Evolutionary conservation across 768 basidiomycete genomes (phyloP), one percentile per base, ranked within the genome.

Genomic region (Russula sp.): DNA sequence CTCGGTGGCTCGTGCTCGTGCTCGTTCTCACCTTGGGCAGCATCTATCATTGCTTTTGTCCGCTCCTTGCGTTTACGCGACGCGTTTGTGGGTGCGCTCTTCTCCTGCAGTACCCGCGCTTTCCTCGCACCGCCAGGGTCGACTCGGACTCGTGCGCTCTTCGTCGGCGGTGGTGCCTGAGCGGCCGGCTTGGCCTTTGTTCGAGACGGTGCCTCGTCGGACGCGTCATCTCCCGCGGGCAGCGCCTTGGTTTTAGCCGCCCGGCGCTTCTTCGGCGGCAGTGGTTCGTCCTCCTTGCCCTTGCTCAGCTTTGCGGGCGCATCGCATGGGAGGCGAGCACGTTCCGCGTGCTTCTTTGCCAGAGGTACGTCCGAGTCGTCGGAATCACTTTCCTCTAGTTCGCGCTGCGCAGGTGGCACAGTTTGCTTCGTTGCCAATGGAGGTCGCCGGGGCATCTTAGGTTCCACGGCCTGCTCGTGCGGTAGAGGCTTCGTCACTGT

Each of bases 321-420:
- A 10, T 31, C 35, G 10, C 40, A 34, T 9, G 22, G 34, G 2
- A 31, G 0, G 39, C 39, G 16, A 9, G 9, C 22, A 39, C 18
- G 42, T 53, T 53, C 48, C n/a, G n/a, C 45, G 7, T 7, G n/a
- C 37, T 53, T 58, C 56, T 47, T 47, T 6, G 62, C 45, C 31
- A 63, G 10, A 27, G 62, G 62, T n/a, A 48, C 37, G 51, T 54
- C 51, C 32, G 51, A 54, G 18, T 39, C 55, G 11, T 57, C 59
- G 0, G 34, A 31, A 3, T 47, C 44, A 22, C 51, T 47, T 14
- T 34, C 51, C 13, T 53, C 51, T 42, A 27, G 20, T 9, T 54
- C 51, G 10, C 22, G 8, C 9, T 6, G 18, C n/a, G n/a, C 32
- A 44, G 6, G 37, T 4, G 34, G 27, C 10, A 5, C n/a, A 7